phyloP scores from a whole-genome alignment of 2,329 filamentous ascomycete species.

The Acrocalymma vagum region DNA sequence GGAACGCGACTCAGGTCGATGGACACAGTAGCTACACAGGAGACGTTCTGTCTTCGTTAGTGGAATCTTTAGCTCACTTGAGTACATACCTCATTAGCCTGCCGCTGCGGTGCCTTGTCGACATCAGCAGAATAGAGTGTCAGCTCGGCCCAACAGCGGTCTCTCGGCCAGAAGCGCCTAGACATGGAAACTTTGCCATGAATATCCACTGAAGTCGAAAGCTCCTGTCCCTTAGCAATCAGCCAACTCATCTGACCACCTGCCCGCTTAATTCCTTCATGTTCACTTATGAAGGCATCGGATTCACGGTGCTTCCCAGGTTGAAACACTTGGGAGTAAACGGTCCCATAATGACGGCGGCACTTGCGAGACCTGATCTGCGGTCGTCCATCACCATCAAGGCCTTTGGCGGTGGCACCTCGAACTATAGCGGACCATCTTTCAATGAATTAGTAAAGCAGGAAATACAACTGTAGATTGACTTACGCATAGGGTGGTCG shows the following conservation, averaged over 20 bases:
- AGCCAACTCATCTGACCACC: conserved; percentile 19
- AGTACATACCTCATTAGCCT: conserved; percentile 8
- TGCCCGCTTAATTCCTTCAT: conserved; percentile 6
- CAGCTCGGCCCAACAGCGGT: not conserved
- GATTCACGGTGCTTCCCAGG: conserved; percentile 3
- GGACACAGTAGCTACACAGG: conserved; percentile 7
- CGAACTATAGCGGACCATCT: conserved; percentile 39
- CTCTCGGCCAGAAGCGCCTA: not conserved
- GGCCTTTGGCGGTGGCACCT: conserved; percentile 31
- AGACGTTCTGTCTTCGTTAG: conserved; percentile 16
- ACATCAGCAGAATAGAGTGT: conserved; percentile 9
- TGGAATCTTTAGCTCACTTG: not conserved
- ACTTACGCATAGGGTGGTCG: conserved; percentile 27
- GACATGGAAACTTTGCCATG: not conserved
- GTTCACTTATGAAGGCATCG: conserved; percentile 13
- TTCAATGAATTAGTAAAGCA: not conserved
- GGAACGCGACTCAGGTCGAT: conserved; percentile 24
- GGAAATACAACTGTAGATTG: not conserved
- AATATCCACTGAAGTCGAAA: not conserved
- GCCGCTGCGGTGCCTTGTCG: conserved; percentile 7
- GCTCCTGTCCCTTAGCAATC: conserved; percentile 23
- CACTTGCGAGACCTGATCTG: conserved; percentile 23
- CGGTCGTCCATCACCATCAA: conserved; percentile 15
- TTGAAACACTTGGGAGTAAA: not conserved
- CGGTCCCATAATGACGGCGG: conserved; percentile 30